Evolutionary conservation across 2,329 filamentous ascomycete genomes (phyloP), one percentile per base, ranked within the genome.

Genomic region (Sporothrix pallida): DNA sequence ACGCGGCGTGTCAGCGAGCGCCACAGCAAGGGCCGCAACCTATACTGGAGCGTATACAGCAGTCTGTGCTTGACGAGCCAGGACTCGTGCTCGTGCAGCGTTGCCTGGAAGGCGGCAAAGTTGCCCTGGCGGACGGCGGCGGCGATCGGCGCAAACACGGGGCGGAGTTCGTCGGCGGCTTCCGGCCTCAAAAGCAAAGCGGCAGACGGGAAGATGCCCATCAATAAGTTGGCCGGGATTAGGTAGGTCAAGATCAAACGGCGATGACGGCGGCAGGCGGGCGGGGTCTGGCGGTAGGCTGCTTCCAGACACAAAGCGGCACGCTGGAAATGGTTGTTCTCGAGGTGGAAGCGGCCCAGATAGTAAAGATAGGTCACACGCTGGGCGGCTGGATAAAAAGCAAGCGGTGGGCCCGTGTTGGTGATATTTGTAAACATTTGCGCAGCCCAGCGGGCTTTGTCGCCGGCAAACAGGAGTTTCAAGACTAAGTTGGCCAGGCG

Each of bases 361-460:
- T 97, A 97, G 83, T 97, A 98, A 15, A 98, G 90, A 78, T 95
- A 98, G 3, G 94, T 97, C 70, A 97, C 94, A 68, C 94, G 90
- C 80, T 98, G 93, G 6, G 92, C 88, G 26, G 93, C 93, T 2
- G 95, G 94, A 79, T 97, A 98, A 70, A 93, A 88, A 1, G 88
- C 87, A 13, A 98, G 84, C 0, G 94, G 93, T 0, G 94, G 94
- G 0, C 93, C 95, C 76, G 93, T 92, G 73, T 92, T 91, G 69
- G 90, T 91, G 76, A 98, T 95, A 79, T 96, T 97, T 77, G 91
- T 91, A 80, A 98, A 96, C 78, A 98, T 93, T 81, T 95, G 94
- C 76, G 93, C 92, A 17, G 93, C 94, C 73, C 94, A 91, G 75
- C 93, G 89, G 2, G 93, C 93, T 81, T 95, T 96, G 50, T 91